phyloP scores from a whole-genome alignment of 805 yeast species.

The Pichia deserticola region DNA sequence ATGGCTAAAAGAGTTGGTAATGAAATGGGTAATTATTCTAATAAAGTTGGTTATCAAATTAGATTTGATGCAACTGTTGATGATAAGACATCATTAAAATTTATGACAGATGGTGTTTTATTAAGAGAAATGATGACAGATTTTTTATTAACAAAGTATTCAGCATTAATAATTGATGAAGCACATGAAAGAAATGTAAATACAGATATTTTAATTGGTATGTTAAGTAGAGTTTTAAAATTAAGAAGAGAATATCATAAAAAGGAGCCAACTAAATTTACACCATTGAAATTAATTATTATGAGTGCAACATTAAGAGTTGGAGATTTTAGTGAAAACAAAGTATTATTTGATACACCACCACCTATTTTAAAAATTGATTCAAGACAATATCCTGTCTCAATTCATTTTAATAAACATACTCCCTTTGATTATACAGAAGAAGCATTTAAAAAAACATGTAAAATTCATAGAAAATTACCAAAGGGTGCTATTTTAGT shows the following conservation, averaged over 20 bases:
- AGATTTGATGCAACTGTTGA: constrained; percentile 68
- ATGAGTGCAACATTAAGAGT: constrained; percentile 98
- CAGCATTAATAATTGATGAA: constrained; percentile 87
- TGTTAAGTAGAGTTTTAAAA: constrained; percentile 78
- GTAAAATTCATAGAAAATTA: constrained; percentile 75
- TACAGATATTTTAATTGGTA: constrained; percentile 92
- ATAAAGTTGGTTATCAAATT: constrained; percentile 71
- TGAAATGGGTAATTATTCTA: constrained; percentile 68
- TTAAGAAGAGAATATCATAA: constrained; percentile 52
- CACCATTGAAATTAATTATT: constrained; percentile 72
- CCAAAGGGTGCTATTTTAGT: constrained; percentile 94
- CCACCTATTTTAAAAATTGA: constrained; percentile 90
- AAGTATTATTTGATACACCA: constrained; percentile 51
- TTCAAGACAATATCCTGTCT: constrained; percentile 91
- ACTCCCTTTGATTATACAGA: constrained; percentile 76
- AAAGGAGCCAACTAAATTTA: constrained; percentile 39
- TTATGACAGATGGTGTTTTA: constrained; percentile 93
- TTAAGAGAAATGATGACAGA: constrained; percentile 90
- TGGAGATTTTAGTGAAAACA: constrained; percentile 83
- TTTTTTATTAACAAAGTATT: constrained; percentile 70
- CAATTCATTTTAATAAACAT: constrained; percentile 78
- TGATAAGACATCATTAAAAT: constrained; percentile 64
- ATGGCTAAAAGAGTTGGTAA: constrained; percentile 76
- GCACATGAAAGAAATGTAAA: constrained; percentile 97
- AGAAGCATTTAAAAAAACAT: constrained; percentile 77